Percentiles rank a stretch among this genome's conserved stretches.
Conservation (phyloP, 345 rosid species). For the Euphorbia lathyris region DNA sequence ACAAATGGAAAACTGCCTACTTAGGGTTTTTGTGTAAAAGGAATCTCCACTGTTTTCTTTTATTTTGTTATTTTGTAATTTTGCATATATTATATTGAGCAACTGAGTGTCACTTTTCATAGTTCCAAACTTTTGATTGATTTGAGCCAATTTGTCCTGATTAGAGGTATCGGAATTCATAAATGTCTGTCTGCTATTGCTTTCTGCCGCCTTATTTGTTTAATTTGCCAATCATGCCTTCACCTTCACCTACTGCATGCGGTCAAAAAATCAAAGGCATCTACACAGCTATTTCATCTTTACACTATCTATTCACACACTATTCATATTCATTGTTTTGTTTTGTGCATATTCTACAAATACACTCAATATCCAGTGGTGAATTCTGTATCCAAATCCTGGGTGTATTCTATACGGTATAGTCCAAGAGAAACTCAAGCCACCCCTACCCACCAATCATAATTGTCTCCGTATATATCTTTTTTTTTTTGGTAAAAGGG, state of each 20-base stretch:
- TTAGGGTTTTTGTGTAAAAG: conserved; percentile 13
- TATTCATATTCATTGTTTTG: too few relatives aligned
- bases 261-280: neutral
- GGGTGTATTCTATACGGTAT: too few relatives aligned
- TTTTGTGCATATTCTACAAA: too few relatives aligned
- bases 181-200: neutral
- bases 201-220: neutral
- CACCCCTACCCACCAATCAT: too few relatives aligned
- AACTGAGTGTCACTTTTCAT: too few relatives aligned
- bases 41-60: conserved; percentile 34
- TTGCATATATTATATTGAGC: neutral
- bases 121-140: conserved; percentile 2
- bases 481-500: too few relatives aligned
- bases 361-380: too few relatives aligned
- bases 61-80: neutral
- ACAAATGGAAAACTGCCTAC: conserved; percentile 58
- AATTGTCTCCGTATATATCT: too few relatives aligned
- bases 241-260: too few relatives aligned
- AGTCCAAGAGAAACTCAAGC: too few relatives aligned
- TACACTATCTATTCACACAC: too few relatives aligned
- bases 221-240: neutral
- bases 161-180: neutral
- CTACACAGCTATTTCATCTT: neutral
- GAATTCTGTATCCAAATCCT: too few relatives aligned
- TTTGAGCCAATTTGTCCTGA: neutral